These are phyloP conservation scores for Camellia granthamiana DNA, from an alignment of 148 eudicot species.

Conservation along the genomic window DNA sequence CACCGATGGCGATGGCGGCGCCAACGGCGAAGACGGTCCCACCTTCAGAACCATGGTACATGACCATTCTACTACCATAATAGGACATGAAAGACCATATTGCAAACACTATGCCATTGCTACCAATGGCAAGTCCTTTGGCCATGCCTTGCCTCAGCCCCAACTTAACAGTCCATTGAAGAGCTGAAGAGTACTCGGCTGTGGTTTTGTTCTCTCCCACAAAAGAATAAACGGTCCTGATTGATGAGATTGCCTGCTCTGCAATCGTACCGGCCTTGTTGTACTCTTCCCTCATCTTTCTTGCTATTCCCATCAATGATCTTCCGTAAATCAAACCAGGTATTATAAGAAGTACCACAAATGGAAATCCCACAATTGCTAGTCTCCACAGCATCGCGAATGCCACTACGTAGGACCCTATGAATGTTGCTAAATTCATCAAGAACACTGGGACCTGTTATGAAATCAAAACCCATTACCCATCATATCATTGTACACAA, in stretches of 20 bases:
- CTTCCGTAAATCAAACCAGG: conserved; percentile 79
- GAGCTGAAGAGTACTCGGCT: conserved; percentile 51
- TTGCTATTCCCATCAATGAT: conserved; percentile 55
- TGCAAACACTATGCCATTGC: conserved; percentile 64
- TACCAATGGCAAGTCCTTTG: conserved; percentile 79
- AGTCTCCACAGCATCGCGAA: conserved; percentile 64
- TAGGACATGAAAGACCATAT: conserved; percentile 79
- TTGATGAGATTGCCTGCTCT: conserved; percentile 74
- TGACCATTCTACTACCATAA: conserved; percentile 77
- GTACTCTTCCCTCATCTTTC: conserved; percentile 59
- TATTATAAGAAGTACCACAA: conserved; percentile 50
- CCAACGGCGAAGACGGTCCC: conserved; percentile 79
- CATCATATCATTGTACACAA: neutral
- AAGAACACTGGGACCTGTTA: conserved; percentile 69
- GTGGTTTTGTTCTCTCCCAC: conserved; percentile 73
- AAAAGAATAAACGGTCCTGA: conserved; percentile 79
- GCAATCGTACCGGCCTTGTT: conserved; percentile 49
- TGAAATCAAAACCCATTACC: neutral
- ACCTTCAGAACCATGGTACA: conserved; percentile 79
- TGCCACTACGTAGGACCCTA: conserved; percentile 59
- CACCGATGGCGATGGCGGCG: conserved; percentile 64
- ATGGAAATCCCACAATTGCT: conserved; percentile 71
- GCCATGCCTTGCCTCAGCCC: conserved; percentile 82
- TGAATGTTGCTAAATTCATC: conserved; percentile 62
- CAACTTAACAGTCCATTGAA: conserved; percentile 56